Base-by-base conservation (phyloP, 164 flowering plant species). In the Stephania japonica region DNA sequence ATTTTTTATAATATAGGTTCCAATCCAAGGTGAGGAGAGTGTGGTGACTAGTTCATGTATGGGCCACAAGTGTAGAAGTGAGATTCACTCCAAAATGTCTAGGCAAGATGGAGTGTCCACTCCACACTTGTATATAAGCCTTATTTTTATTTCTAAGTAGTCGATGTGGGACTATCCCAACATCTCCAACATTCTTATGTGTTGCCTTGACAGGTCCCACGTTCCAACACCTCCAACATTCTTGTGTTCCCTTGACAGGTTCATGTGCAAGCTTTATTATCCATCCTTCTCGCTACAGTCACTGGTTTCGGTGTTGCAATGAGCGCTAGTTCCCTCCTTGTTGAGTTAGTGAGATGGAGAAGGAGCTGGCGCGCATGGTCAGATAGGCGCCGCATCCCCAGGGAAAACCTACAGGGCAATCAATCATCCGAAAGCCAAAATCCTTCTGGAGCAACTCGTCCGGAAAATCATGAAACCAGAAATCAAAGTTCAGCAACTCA, bases 221-320 rank as follows among this genome's bases (percentile, higher is more conserved):
- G n/a, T n/a, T n/a, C n/a, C n/a, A n/a, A n/a, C n/a, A n/a, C n/a
- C n/a, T n/a, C n/a, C n/a, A n/a, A n/a, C n/a, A n/a, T n/a, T 1
- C 7, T 47, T 65, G 68, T 11, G 19, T 64, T 24, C 21, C 19
- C n/a, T 65, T 81, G n/a, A 62, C 84, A 94, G 99, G 84, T 94
- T 74, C 84, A 72, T 16, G 82, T 92, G 72, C 91, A 86, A 86
- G 81, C 95, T 32, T 82, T 94, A 74, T 80, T 94, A 19, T 85
- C 98, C 14, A 80, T 92, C 73, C 91, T 94, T 24, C 89, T 92
- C 1, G 82, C 99, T 13, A 84, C 95, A 70, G 88, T 92, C 81
- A 85, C 88, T 0, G 97, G 99, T 19, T 87, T 90, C 79, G 97
- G 95, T 19, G 81, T 84, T 32, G 91, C 90, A 38, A 92, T 92